Evolutionary conservation across 345 rosid species (phyloP).

Genomic region (Zanthoxylum bungeanum): DNA sequence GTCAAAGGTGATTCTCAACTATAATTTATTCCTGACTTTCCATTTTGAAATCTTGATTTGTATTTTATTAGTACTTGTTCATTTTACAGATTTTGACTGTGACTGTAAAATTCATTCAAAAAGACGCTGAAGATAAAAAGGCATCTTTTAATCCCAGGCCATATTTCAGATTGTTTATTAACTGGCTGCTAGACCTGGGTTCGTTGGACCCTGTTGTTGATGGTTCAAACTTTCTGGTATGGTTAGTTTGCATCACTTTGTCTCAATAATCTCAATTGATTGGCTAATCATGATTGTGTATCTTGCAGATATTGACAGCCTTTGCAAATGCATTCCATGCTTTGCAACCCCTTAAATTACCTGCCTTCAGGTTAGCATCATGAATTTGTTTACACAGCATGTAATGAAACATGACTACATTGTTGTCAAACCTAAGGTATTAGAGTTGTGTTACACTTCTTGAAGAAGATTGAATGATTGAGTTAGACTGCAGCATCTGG

Average conservation of each 20-base stretch:
- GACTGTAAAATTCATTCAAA: constrained; percentile 72
- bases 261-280: background rate
- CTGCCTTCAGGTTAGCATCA: constrained; percentile 78
- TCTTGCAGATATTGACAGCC: constrained; percentile 70
- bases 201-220: constrained; percentile 62
- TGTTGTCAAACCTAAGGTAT: no score
- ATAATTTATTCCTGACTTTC: background rate
- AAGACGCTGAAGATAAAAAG: constrained; percentile 85
- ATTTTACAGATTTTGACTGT: constrained; percentile 62
- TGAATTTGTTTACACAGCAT: constrained; percentile 13
- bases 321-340: constrained; percentile 88
- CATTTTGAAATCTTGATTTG: background rate
- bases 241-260: constrained; percentile 3
- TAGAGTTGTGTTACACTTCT: no score
- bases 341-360: constrained; percentile 91
- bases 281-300: constrained; percentile 18
- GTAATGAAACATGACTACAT: no score
- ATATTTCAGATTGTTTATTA: constrained; percentile 71
- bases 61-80: constrained; percentile 14
- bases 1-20: constrained; percentile 50
- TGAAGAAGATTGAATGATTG: no score
- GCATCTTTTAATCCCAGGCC: constrained; percentile 61
- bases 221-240: constrained; percentile 78
- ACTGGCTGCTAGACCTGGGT: constrained; percentile 75
- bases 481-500: no score